Conservation (phyloP, 495 filamentous ascomycete species). For the Podospora anserina region DNA sequence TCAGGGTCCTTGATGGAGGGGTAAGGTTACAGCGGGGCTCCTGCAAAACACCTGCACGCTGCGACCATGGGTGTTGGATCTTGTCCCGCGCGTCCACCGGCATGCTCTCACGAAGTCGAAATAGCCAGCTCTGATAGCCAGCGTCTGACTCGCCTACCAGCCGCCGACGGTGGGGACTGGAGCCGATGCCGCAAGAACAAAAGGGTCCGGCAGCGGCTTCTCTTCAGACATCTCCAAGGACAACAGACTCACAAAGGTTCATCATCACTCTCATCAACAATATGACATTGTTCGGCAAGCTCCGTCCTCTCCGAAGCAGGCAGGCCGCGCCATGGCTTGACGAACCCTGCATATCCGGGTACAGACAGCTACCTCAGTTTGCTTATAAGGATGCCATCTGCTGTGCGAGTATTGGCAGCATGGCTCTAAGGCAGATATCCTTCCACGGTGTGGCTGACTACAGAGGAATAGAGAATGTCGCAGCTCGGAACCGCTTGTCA, state of each 20-base stretch:
- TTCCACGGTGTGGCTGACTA: neutral
- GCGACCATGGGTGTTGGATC: conserved; percentile 12
- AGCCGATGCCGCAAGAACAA: conserved; percentile 9
- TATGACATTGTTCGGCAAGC: neutral
- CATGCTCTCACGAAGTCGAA: neutral
- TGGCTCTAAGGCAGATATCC: neutral
- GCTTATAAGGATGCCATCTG: too few relatives aligned
- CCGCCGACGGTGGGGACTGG: neutral
- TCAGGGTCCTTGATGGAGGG: conserved; percentile 7
- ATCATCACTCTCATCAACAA: neutral
- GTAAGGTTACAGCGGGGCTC: conserved; percentile 13
- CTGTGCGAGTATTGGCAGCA: too few relatives aligned
- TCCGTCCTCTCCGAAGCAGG: too few relatives aligned
- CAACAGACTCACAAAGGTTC: neutral
- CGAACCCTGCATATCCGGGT: neutral
- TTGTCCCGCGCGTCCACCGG: neutral
- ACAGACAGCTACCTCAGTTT: neutral
- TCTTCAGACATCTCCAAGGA: neutral
- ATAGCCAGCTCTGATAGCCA: conserved; percentile 7
- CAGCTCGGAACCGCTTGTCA: neutral
- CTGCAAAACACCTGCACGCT: conserved; percentile 18
- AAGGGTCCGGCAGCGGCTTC: neutral
- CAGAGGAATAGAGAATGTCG: neutral
- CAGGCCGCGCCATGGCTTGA: neutral
- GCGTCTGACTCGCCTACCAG: conserved; percentile 4